Evolutionary conservation across 2,329 filamentous ascomycete species (phyloP), one percentile per base, ranked within the genome.

Genomic region (Tetracladium maxilliforme): DNA sequence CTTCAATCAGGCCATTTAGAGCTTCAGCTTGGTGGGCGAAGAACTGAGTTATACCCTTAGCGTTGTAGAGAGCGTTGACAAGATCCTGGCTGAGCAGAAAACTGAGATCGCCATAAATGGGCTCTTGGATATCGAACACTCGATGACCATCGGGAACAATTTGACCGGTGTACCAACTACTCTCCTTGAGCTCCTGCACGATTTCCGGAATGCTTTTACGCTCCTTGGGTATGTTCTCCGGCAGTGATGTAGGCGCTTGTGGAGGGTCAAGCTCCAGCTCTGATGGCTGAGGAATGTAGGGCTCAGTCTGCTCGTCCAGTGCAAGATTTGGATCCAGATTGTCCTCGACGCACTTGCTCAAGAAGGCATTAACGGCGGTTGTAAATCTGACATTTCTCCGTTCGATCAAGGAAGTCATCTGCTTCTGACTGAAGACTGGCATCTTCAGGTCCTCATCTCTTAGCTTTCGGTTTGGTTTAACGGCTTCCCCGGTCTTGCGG

Each of bases 41-140:
- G 19, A 98, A 67, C 30, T 77, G 66, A 0, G 75, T 81, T 30
- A 98, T 95, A 4, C 74, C 74, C 38, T 78, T 81, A 7, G 82
- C 80, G 38, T 95, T 95, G 54, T 92, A 98, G 1, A 98, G 52
- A 2, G 90, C 87, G 46, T 98, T 93, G n/a, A 98, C 86, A 24
- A 98, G 55, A 34, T 80, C 69, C 45, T 98, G 90, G 26, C 84
- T 93, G 6, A 98, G 62, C 11, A 77, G 57, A 42, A 95, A 98
- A 15, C 78, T 67, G 24, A 98, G 60, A 21, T 92, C 78, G 2
- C 83, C 86, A 40, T 80, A 84, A 0, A 86, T 65, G 0, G 87
- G 61, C 35, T 76, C 69, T 40, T 93, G 86, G 3, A 80, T 70
- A 36, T 92, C 83, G 40, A 94, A 92, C 0, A 92, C 80, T 17